Percentiles rank a stretch among this genome's conserved stretches.
phyloP scores from a whole-genome alignment of 2,329 filamentous ascomycete species.

The Pseudogymnoascus sp. region DNA sequence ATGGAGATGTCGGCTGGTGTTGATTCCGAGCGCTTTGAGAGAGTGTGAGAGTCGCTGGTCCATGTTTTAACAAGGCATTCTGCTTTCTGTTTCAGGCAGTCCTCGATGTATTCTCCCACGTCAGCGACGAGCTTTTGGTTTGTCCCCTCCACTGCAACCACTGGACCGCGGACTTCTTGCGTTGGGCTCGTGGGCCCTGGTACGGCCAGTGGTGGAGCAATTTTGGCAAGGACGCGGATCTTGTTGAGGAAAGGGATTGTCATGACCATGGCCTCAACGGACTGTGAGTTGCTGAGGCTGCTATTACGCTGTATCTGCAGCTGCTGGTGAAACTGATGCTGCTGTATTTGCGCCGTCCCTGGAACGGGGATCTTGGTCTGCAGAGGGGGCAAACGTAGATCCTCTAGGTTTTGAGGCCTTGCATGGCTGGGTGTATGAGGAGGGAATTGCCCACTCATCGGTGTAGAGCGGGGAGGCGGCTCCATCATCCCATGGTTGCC shows the following conservation, averaged over 20 bases:
- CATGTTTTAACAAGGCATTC: constrained; percentile 24
- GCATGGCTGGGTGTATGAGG: constrained; percentile 14
- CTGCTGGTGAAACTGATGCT: constrained; percentile 28
- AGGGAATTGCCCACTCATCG: constrained; percentile 19
- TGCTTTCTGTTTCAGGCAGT: constrained; percentile 22
- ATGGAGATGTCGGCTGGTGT: background rate
- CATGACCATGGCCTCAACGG: constrained; percentile 64
- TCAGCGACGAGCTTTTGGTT: constrained; percentile 42
- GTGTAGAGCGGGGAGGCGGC: constrained; percentile 22
- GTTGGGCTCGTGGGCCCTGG: constrained; percentile 28
- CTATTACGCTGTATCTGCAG: constrained; percentile 23
- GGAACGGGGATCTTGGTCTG: constrained; percentile 21
- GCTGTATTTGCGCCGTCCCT: constrained; percentile 28
- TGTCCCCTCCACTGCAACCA: constrained; percentile 77
- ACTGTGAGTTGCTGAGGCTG: constrained; percentile 36
- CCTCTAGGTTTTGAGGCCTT: constrained; percentile 22
- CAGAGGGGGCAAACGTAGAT: constrained; percentile 28
- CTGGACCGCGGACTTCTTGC: constrained; percentile 55
- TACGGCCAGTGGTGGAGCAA: constrained; percentile 58
- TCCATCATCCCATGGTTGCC: constrained; percentile 21
- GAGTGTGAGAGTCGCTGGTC: constrained; percentile 11
- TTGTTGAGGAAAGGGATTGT: constrained; percentile 67
- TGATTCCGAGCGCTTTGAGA: background rate
- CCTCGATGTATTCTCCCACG: constrained; percentile 53
- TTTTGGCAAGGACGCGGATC: constrained; percentile 64